These are phyloP conservation scores for Kazachstania martiniae DNA, from an alignment of 805 yeast genomes.

Conservation along the genomic window DNA sequence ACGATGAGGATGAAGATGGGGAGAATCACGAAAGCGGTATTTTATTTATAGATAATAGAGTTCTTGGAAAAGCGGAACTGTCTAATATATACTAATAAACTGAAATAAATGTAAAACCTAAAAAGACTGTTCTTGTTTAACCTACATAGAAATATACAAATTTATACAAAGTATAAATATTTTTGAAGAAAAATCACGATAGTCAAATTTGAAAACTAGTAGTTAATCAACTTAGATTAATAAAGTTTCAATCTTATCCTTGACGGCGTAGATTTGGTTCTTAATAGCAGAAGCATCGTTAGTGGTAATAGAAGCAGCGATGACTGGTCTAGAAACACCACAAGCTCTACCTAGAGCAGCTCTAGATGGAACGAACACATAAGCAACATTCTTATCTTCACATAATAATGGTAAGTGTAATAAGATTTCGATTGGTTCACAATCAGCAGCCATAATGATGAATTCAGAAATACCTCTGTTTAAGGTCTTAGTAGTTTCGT, in stretches of 20 bases:
- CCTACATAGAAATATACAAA: too few species aligned
- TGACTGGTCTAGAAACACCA: slow-evolving; percentile 99
- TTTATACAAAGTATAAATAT: too few species aligned
- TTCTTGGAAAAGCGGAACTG: not conserved
- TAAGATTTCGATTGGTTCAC: slow-evolving; percentile 97
- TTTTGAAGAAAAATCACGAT: too few species aligned
- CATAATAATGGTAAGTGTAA: slow-evolving; percentile 94
- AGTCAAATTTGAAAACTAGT: slow-evolving; percentile 3
- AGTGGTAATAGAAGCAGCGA: slow-evolving; percentile 96
- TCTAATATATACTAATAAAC: not conserved
- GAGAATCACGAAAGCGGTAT: slow-evolving; percentile 2
- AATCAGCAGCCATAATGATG: slow-evolving; percentile 99
- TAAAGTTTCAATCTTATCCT: slow-evolving; percentile 98
- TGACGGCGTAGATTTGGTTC: slow-evolving; percentile 92
- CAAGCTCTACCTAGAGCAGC: slow-evolving; percentile 99
- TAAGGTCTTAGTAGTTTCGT: slow-evolving; percentile 97
- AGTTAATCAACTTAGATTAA: slow-evolving; percentile 73
- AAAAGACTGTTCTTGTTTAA: too few species aligned
- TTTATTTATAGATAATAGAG: slow-evolving; percentile 5
- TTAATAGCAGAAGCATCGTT: slow-evolving; percentile 97
- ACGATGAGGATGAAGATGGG: slow-evolving; percentile 3
- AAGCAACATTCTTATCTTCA: slow-evolving; percentile 99
- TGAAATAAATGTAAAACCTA: too few species aligned
- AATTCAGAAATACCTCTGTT: slow-evolving; percentile 99
- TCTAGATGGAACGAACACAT: slow-evolving; percentile 97